A percentile compares a stretch with the other conserved stretches of the same genome.
phyloP scores from a whole-genome alignment of 1,139 yeast genomes.

The Zygoascus meyerae region DNA sequence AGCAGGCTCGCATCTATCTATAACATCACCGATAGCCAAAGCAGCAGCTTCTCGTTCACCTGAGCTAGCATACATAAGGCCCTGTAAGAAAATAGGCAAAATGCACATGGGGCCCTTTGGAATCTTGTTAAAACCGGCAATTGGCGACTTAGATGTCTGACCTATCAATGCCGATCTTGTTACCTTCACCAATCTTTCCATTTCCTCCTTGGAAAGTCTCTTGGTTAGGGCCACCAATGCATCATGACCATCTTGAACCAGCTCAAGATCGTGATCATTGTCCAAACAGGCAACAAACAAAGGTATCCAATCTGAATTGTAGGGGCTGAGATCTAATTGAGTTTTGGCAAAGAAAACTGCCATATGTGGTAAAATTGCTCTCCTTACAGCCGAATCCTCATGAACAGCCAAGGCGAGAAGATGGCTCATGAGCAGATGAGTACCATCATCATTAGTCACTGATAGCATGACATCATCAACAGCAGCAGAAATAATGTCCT shows the following conservation, averaged over 20 bases:
- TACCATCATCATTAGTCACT: slow-evolving; percentile 72
- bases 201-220: slow-evolving; percentile 64
- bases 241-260: slow-evolving; percentile 65
- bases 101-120: slow-evolving; percentile 88
- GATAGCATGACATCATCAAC: slow-evolving; percentile 66
- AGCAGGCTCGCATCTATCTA: slow-evolving; percentile 78
- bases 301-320: slow-evolving; percentile 68
- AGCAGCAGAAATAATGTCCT: slow-evolving; percentile 45
- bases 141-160: slow-evolving; percentile 56
- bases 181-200: slow-evolving; percentile 74
- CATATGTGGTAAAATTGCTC: slow-evolving; percentile 65
- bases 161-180: slow-evolving; percentile 65
- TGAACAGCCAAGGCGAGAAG: slow-evolving; percentile 68
- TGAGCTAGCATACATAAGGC: slow-evolving; percentile 86
- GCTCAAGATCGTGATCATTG: slow-evolving; percentile 51
- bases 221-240: slow-evolving; percentile 63
- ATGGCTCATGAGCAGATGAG: slow-evolving; percentile 80
- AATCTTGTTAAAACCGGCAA: slow-evolving; percentile 63
- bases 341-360: slow-evolving; percentile 66
- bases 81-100: slow-evolving; percentile 88
- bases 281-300: slow-evolving; percentile 69
- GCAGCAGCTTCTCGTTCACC: slow-evolving; percentile 86
- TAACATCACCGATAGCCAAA: slow-evolving; percentile 79
- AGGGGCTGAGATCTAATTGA: slow-evolving; percentile 62
- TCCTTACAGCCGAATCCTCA: slow-evolving; percentile 56